A percentile compares a stretch with the other conserved stretches of the same genome.
Evolutionary conservation across 805 yeast species (phyloP).

Genomic region (Ogataea paradorogensis): DNA sequence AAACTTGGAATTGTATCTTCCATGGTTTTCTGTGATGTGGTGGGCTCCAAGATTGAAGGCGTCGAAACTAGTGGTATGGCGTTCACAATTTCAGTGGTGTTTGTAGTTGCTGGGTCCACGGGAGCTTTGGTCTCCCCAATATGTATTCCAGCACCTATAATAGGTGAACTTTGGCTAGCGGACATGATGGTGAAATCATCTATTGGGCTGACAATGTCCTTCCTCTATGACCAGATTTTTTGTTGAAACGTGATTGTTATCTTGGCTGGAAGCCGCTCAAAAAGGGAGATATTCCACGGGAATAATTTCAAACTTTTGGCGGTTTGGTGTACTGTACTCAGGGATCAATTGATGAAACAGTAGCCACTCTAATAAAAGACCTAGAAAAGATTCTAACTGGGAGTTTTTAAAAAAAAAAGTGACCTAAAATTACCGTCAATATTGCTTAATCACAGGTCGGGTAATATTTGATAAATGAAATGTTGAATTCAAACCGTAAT

Average conservation of each 20-base stretch:
- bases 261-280: no score
- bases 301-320: not conserved
- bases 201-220: not conserved
- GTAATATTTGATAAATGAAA: not conserved
- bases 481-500: not conserved
- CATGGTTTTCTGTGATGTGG: not conserved
- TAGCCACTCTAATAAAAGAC: not conserved
- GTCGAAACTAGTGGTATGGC: not conserved
- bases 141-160: not conserved
- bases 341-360: not conserved
- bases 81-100: not conserved
- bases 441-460: not conserved
- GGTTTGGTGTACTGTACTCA: not conserved
- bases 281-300: no score
- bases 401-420: not conserved
- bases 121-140: not conserved
- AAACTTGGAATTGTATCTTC: not conserved
- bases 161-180: slow-evolving; percentile 1
- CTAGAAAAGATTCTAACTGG: slow-evolving; percentile 1
- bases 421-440: not conserved
- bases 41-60: not conserved
- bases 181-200: slow-evolving; percentile 5
- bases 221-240: no score
- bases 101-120: slow-evolving; percentile 1
- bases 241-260: no score